Evolutionary conservation across 345 rosid genomes (phyloP), one percentile per base, ranked within the genome.

Genomic region (Lenwebbia sp.): DNA sequence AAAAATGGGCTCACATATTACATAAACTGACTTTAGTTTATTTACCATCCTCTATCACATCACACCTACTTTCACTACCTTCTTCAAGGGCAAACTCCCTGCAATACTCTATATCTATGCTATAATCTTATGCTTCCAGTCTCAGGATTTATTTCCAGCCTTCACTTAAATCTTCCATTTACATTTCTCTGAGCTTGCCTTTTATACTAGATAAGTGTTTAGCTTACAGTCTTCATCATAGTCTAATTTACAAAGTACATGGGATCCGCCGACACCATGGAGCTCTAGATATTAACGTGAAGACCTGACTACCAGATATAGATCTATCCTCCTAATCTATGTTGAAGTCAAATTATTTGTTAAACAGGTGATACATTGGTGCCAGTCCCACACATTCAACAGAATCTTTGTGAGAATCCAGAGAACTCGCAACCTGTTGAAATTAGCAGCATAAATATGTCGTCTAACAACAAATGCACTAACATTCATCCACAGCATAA

Each of bases 381-480:
- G 97, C 91, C 87, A 94, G 91, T 53, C 90, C 94, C 82, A 92
- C 88, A 84, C 94, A 95, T 90, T 94, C 98, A 55, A 96, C 86
- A 28, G 98, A 95, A 90, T 94, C 96, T 4, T 93, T 85, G 86
- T 95, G 99, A 88, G 92, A 89, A 87, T 83, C 55, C 88, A 95
- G 86, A 87, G 98, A 92, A 85, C 89, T 93, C 86, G 93, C 98
- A 70, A 96, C 99, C 99, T 96, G 93, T 90, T 60, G 76, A 65
- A 65, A 65, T 96, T 95, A 23, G 97, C 96, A 52, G 76, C 76
- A 65, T 33, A 56, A 86, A 33, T 47, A 47, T 83, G 55, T 85
- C n/a, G 84, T 54, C 51, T 8, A 40, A 28, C 23, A 49, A 62
- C 9, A 62, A 37, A n/a, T 53, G 85, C 62, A 51, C 33, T 7